These are phyloP conservation scores for Camellia oleifera DNA, from an alignment of 179 eudicot species.

Conservation along the genomic window DNA sequence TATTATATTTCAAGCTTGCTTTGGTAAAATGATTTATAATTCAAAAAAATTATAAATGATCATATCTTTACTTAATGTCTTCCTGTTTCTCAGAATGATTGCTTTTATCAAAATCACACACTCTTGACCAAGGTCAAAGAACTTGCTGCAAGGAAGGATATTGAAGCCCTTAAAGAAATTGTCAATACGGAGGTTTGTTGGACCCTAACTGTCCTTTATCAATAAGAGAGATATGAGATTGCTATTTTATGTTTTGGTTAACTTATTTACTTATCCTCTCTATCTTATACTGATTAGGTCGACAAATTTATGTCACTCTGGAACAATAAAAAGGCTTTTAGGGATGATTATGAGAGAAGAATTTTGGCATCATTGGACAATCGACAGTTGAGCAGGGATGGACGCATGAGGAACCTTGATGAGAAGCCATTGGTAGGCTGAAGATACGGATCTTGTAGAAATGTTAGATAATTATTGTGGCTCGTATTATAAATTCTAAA, in stretches of 20 bases:
- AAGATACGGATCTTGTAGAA: too few relatives aligned
- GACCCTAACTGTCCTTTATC: not conserved
- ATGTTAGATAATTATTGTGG: too few relatives aligned
- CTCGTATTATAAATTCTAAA: too few relatives aligned
- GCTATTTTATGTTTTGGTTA: not conserved
- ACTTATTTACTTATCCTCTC: not conserved
- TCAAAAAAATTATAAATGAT: not conserved
- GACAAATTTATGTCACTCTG: conserved; percentile 73
- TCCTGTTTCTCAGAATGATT: conserved; percentile 45
- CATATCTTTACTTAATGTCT: not conserved
- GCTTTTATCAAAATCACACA: conserved; percentile 41
- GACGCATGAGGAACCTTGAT: conserved; percentile 71
- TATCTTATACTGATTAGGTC: conserved; percentile 34
- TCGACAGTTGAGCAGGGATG: conserved; percentile 78
- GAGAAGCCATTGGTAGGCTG: conserved; percentile 57
- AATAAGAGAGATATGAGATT: not conserved
- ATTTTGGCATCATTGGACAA: conserved; percentile 64
- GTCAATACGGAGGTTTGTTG: conserved; percentile 52
- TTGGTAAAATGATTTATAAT: not conserved
- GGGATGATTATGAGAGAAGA: conserved; percentile 81
- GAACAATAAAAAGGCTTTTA: conserved; percentile 66
- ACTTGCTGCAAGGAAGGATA: conserved; percentile 66
- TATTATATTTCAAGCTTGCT: not conserved
- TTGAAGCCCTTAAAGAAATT: conserved; percentile 58
- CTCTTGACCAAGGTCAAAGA: conserved; percentile 43